Base-by-base conservation (phyloP, 495 filamentous ascomycete genomes). In the Sporormia fimetaria region DNA sequence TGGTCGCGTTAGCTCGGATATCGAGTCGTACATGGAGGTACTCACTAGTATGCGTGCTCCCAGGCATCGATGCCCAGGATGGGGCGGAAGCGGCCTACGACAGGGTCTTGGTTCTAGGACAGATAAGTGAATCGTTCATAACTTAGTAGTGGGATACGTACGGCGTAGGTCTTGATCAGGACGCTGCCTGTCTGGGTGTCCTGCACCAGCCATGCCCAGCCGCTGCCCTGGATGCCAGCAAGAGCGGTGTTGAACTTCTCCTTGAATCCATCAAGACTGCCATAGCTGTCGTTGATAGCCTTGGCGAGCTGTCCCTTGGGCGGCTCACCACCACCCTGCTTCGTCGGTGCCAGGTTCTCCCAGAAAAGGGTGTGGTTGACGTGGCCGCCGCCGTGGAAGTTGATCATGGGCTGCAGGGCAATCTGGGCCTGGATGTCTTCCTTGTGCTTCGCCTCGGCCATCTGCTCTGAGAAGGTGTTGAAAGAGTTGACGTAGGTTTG, bases 31-130 rank as follows among this genome's bases (percentile, higher is more conserved):
- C 14, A 35, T 10, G 12, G 12, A 22, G 14, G 35, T 27, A 63
- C 70, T 65, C 69, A 75, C 68, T 80, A 81, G 60, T 75, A 86
- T 46, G 76, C 75, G 68, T 88, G 86, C 67, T 98, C 90, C 90
- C 90, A 98, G 57, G 90, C 92, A 67, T 98, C 90, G 56, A 98
- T 81, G 10, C 92, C 90, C 22, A 98, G 70, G 33, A 98, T 64
- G 37, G 90, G 87, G 39, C 73, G 68, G 64, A 80, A 93, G 45
- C 85, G 83, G 14, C 82, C 82, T 8, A 94, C 77, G 22, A 95
- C 84, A 3, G 90, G 83, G 58, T 98, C 92, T 62, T 98, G 90
- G 68, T 96, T 81, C 73, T 75, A 17, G 10, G 5, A n/a, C 21
- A 22, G 17, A 29, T 35, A 29, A 49, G 31, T 5, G 4, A 36